Percentiles rank a stretch among this genome's conserved stretches.
These are phyloP conservation scores for Phytopythium boreale DNA, from an alignment of 352 stramenopile species.

Conservation along the genomic window DNA sequence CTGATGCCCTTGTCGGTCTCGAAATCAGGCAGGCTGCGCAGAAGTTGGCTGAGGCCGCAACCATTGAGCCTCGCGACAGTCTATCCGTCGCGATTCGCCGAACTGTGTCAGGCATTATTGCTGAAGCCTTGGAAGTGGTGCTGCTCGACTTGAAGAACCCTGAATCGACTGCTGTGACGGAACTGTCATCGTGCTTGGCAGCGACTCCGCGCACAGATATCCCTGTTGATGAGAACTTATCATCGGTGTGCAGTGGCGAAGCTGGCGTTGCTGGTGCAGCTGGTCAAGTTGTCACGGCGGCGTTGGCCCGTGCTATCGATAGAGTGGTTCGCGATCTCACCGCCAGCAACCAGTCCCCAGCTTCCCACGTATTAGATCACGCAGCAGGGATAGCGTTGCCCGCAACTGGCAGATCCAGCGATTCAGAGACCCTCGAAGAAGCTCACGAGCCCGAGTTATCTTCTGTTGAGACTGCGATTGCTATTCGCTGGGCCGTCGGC, in stretches of 20 bases:
- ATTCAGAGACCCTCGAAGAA: not conserved
- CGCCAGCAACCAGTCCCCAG: not conserved
- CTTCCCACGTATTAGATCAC: not conserved
- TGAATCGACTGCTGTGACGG: not conserved
- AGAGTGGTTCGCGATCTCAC: not conserved
- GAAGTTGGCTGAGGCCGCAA: not conserved
- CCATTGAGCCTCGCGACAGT: not conserved
- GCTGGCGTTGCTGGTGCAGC: not conserved
- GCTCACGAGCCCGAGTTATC: conserved; percentile 2
- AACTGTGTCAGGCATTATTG: not conserved
- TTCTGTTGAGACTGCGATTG: conserved; percentile 45
- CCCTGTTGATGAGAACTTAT: not conserved
- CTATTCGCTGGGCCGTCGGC: conserved; percentile 36
- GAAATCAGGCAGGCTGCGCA: not conserved
- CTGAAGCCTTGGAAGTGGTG: not conserved
- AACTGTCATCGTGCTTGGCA: not conserved
- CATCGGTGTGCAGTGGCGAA: not conserved
- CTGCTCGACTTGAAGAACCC: not conserved
- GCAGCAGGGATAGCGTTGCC: not conserved
- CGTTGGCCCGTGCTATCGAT: not conserved
- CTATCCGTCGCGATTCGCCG: not conserved
- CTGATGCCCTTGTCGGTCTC: not conserved
- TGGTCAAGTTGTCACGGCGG: not conserved
- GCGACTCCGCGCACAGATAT: not conserved
- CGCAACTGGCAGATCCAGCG: not conserved